These are phyloP conservation scores for Aureobasidium melanogenum DNA, from an alignment of 2,329 filamentous ascomycete species.

Conservation along the genomic window DNA sequence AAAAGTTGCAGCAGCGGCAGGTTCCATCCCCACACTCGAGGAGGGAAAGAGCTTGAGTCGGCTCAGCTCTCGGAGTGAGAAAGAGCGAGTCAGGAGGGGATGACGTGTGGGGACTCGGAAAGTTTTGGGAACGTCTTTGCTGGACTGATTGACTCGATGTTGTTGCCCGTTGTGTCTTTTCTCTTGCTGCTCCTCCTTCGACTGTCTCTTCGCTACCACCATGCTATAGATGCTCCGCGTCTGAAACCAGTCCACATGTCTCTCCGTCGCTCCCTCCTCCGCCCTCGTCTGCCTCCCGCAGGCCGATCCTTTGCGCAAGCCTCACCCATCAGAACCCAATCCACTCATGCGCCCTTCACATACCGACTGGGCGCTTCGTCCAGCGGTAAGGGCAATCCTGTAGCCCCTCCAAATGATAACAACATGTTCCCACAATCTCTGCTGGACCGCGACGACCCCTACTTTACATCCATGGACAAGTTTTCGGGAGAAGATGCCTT, in stretches of 20 bases:
- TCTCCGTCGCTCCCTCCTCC: not conserved
- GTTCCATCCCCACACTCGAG: not conserved
- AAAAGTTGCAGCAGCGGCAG: not conserved
- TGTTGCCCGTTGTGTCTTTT: not conserved
- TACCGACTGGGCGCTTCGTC: constrained; percentile 30
- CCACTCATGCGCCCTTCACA: constrained; percentile 22
- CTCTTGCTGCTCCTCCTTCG: not conserved
- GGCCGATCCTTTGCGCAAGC: not conserved
- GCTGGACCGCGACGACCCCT: constrained; percentile 38
- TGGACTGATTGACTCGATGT: not conserved
- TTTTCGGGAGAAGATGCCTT: constrained; percentile 91
- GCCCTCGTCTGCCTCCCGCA: not conserved
- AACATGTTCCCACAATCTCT: constrained; percentile 28
- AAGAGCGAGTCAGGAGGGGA: not conserved
- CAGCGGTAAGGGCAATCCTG: constrained; percentile 25
- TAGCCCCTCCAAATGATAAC: constrained; percentile 40
- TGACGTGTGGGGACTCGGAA: not conserved
- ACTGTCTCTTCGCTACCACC: not conserved
- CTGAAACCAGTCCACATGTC: not conserved
- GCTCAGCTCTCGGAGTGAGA: too few relatives aligned
- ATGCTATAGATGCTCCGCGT: not conserved
- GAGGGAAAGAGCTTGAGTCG: too few relatives aligned
- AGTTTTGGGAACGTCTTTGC: not conserved
- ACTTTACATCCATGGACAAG: constrained; percentile 41
- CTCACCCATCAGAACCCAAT: not conserved